Conservation (phyloP, 2,329 filamentous ascomycete species). For the Ceratocystis ficicola region DNA sequence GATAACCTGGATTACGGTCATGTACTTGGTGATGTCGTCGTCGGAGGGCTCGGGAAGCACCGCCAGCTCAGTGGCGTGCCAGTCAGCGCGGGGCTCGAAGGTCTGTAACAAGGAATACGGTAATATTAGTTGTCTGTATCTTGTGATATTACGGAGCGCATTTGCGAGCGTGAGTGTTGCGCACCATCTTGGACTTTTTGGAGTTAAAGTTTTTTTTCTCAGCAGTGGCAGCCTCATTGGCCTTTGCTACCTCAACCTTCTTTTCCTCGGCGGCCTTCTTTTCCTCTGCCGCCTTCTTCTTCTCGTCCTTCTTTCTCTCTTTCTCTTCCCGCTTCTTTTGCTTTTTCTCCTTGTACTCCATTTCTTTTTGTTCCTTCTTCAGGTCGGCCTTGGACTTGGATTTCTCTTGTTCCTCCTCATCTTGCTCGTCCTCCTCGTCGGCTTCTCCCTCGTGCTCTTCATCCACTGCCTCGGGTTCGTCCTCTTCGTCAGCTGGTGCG, state of each 20-base stretch:
- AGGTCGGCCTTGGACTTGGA: slow-evolving; percentile 32
- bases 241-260: slow-evolving; percentile 27
- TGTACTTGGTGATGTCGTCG: slow-evolving; percentile 36
- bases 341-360: slow-evolving; percentile 27
- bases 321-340: slow-evolving; percentile 27
- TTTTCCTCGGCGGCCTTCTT: slow-evolving; percentile 26
- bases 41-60: slow-evolving; percentile 35
- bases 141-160: neutral
- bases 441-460: neutral
- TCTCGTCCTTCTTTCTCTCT: slow-evolving; percentile 19
- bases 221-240: slow-evolving; percentile 27
- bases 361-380: slow-evolving; percentile 28
- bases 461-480: slow-evolving; percentile 1
- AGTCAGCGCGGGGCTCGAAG: slow-evolving; percentile 47
- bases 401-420: slow-evolving; percentile 26
- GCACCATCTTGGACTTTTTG: slow-evolving; percentile 31
- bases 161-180: slow-evolving; percentile 20
- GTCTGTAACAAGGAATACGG: slow-evolving; percentile 30
- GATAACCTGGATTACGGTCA: slow-evolving; percentile 37
- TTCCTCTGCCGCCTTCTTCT: slow-evolving; percentile 15
- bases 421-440: neutral
- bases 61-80: slow-evolving; percentile 39
- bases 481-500: slow-evolving; percentile 15
- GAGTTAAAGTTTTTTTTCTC: slow-evolving; percentile 27
- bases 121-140: slow-evolving; percentile 29